These are phyloP conservation scores for Ophiostoma ulmi DNA, from an alignment of 2,329 filamentous ascomycete species.

Conservation along the genomic window DNA sequence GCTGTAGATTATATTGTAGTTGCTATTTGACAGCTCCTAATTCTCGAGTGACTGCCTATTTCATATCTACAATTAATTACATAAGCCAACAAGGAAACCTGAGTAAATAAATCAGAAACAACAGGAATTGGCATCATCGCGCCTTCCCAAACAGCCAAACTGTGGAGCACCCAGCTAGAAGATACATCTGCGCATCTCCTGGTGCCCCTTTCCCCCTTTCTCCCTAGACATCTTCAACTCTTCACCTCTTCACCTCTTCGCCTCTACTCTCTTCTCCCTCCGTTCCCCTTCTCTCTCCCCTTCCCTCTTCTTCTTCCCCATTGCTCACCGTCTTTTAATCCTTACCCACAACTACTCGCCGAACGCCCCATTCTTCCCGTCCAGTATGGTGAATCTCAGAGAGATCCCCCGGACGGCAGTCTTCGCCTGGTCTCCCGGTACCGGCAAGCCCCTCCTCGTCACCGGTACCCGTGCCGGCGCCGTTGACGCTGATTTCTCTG, in stretches of 20 bases:
- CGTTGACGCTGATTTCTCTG: slow-evolving; percentile 95
- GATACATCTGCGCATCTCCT: slow-evolving; percentile 13
- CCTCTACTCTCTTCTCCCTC: not conserved
- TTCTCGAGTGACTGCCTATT: not conserved
- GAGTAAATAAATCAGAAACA: not conserved
- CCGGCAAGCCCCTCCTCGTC: slow-evolving; percentile 73
- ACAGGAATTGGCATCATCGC: slow-evolving; percentile 9
- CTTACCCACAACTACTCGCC: not conserved
- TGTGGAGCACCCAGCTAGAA: slow-evolving; percentile 9
- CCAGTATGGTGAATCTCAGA: slow-evolving; percentile 85
- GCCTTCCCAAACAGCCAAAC: slow-evolving; percentile 11
- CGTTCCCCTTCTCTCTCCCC: not conserved
- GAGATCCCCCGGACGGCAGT: slow-evolving; percentile 95
- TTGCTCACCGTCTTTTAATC: not conserved
- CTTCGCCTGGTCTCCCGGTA: slow-evolving; percentile 90
- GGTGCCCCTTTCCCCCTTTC: slow-evolving; percentile 2
- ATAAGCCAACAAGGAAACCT: not conserved
- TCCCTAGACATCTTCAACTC: slow-evolving; percentile 1
- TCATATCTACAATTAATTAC: not conserved
- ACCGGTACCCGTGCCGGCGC: slow-evolving; percentile 93
- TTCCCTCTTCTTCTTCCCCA: not conserved
- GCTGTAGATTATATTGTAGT: slow-evolving; percentile 5
- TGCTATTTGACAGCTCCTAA: not conserved
- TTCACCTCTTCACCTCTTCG: not conserved
- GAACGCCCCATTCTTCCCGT: not conserved